A percentile compares a stretch with the other conserved stretches of the same genome.
phyloP scores from a whole-genome alignment of 352 stramenopile genomes.

The Blastocystis sp. region DNA sequence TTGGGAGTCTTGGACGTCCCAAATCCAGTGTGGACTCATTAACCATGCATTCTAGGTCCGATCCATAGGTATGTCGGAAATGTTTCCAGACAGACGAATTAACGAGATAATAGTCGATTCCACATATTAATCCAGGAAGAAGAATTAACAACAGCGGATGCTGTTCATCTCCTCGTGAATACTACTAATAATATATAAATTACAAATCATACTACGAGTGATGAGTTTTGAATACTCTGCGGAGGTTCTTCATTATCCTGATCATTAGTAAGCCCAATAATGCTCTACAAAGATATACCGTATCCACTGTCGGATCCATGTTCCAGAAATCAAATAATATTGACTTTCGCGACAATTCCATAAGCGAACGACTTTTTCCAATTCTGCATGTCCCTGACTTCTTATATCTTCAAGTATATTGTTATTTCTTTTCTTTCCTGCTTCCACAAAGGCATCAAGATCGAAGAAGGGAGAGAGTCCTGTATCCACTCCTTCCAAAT shows the following conservation, averaged over 20 bases:
- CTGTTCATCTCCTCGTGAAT: background rate
- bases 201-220: background rate
- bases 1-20: background rate
- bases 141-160: background rate
- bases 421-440: background rate
- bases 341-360: background rate
- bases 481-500: background rate
- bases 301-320: constrained; percentile 23
- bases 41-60: background rate
- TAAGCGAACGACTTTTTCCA: background rate
- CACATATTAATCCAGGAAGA: background rate
- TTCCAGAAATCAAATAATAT: constrained; percentile 11
- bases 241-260: background rate
- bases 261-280: background rate
- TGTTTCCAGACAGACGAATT: background rate
- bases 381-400: background rate
- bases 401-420: background rate
- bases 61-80: background rate
- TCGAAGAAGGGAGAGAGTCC: constrained; percentile 30
- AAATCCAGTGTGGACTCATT: background rate
- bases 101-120: constrained; percentile 36
- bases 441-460: constrained; percentile 3
- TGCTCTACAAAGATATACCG: constrained; percentile 28
- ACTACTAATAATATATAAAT: background rate
- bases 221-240: background rate